Percentiles rank a stretch among this genome's conserved stretches.
phyloP scores from a whole-genome alignment of 176 grass and related monocot genomes.

The Zoysia pacifica region DNA sequence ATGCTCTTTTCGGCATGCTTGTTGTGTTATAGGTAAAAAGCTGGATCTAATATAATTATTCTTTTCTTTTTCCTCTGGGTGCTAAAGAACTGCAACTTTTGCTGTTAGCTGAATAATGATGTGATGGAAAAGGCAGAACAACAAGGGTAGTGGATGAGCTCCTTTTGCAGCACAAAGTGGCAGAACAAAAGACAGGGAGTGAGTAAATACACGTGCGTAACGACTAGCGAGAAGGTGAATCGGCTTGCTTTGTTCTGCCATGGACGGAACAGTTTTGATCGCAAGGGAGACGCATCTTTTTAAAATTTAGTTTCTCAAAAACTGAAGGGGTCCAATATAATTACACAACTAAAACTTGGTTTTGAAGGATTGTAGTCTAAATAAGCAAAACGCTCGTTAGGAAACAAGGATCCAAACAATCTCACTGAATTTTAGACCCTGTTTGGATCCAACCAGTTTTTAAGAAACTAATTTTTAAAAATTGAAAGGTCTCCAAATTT shows the following conservation, averaged over 20 bases:
- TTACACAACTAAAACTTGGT: too few relatives aligned
- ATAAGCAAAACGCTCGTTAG: too few relatives aligned
- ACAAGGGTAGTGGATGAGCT: conserved; percentile 33
- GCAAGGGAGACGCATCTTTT: neutral
- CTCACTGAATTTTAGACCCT: too few relatives aligned
- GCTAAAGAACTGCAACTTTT: conserved; percentile 30
- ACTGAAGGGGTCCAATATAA: too few relatives aligned
- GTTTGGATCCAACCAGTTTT: too few relatives aligned
- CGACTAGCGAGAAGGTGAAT: neutral
- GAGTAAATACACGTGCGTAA: conserved; percentile 19
- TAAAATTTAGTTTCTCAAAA: too few relatives aligned
- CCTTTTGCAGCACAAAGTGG: conserved; percentile 27
- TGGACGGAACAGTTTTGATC: neutral
- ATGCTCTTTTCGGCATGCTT: conserved; percentile 38
- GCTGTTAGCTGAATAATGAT: conserved; percentile 46
- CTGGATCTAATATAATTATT: conserved; percentile 14
- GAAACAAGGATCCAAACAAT: too few relatives aligned
- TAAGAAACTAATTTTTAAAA: too few relatives aligned
- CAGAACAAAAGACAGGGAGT: conserved; percentile 4
- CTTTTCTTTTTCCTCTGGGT: conserved; percentile 24
- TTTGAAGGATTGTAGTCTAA: too few relatives aligned
- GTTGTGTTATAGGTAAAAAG: conserved; percentile 2
- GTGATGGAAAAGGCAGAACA: conserved; percentile 40
- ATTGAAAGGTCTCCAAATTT: too few relatives aligned
- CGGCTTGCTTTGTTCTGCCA: neutral